Percentiles rank a stretch among this genome's conserved stretches.
Conservation (phyloP, 2,329 filamentous ascomycete species). For the Ceratocystis harringtonii region DNA sequence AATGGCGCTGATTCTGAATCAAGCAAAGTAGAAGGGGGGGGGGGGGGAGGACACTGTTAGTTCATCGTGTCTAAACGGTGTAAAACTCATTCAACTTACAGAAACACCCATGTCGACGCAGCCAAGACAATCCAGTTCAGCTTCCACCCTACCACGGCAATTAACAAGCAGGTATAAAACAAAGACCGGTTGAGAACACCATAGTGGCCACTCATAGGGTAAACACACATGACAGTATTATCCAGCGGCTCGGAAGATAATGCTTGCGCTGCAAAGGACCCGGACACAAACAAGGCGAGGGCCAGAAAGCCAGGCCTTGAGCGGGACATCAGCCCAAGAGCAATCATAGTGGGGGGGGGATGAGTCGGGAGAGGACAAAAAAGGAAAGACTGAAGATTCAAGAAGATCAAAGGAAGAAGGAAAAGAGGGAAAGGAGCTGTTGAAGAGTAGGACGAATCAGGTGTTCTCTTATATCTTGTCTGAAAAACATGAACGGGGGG, state of each 20-base stretch:
- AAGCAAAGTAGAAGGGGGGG: background rate
- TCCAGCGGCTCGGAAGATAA: conserved; percentile 8
- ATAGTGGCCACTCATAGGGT: conserved; percentile 15
- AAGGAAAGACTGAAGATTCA: background rate
- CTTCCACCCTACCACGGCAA: conserved; percentile 15
- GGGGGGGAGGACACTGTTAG: background rate
- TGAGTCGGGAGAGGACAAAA: background rate
- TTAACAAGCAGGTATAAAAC: conserved; percentile 13
- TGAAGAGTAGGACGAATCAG: background rate
- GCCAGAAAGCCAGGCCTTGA: background rate
- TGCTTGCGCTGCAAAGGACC: conserved; percentile 9
- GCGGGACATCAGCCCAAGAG: background rate
- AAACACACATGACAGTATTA: conserved; percentile 16
- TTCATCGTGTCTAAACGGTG: background rate
- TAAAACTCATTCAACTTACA: conserved; percentile 8
- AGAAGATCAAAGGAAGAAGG: background rate
- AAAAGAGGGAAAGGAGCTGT: background rate
- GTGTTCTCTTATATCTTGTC: background rate
- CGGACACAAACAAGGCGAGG: conserved; percentile 5
- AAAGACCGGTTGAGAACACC: conserved; percentile 13
- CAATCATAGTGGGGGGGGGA: background rate
- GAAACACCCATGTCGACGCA: conserved; percentile 9
- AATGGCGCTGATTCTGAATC: background rate
- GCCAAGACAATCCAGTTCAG: conserved; percentile 12
- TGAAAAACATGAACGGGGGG: background rate